Evolutionary conservation across 2,329 filamentous ascomycete genomes (phyloP), one percentile per base, ranked within the genome.

Genomic region (Penicillium sp.): DNA sequence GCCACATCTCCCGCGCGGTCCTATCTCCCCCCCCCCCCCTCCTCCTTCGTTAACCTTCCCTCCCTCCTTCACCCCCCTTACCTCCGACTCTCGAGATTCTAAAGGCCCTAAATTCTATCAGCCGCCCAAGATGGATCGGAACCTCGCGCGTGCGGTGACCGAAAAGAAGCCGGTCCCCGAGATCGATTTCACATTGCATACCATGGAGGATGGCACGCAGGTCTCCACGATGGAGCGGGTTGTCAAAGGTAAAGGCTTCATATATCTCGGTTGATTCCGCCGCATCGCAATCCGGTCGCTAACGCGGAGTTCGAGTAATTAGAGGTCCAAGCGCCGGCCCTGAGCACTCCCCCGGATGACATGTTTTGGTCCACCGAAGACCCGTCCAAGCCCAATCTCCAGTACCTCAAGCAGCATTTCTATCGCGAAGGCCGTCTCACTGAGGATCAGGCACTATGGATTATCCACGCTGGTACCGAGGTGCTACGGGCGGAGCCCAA

Each of bases 251-350:
- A 87, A 65, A 35, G 33, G 24, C 42, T n/a, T 33, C 50, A 37
- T 26, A 45, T 26, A n/a, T 63, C 47, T 63, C 60, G 40, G 13
- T 49, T 24, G 63, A 42, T 56, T 55, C 54, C 45, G 35, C 50
- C 42, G 28, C 40, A 10, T 45, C 17, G n/a, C 55, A 51, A 58
- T 8, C 26, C 19, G 53, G 58, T 68, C 26, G 47, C 65, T 72
- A 55, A 73, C 49, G 12, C 10, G 59, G 49, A 45, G 35, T 68
- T 45, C 61, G 66, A 64, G 61, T 28, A 19, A 47, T 53, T 76
- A 98, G 95, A 99, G 80, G 95, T 99, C 59, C 95, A 99, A 86
- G 95, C 95, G 70, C 95, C 95, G 53, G 95, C 95, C 74, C 94
- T 96, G 83, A 89, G 88, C 78, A 92, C 92, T 72, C 95, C 95